Conservation (phyloP, 257 asterid species). For the Mitragyna speciosa region DNA sequence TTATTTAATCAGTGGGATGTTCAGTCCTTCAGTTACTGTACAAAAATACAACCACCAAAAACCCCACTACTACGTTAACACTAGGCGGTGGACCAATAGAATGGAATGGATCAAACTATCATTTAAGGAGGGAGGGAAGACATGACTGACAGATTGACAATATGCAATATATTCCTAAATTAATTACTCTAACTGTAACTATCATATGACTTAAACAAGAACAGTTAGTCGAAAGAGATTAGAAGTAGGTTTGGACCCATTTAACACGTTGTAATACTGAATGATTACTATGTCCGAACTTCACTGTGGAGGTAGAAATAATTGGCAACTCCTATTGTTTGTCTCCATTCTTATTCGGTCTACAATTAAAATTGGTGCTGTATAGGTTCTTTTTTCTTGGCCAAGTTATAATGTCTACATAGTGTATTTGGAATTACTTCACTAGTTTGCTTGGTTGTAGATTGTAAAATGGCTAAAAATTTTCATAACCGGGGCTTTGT, state of each 20-base stretch:
- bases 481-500: too few relatives aligned
- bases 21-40: neutral
- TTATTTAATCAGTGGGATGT: neutral
- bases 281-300: neutral
- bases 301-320: neutral
- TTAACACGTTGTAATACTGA: neutral
- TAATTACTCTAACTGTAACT: neutral
- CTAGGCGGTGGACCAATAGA: neutral
- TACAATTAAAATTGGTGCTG: too few relatives aligned
- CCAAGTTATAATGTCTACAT: too few relatives aligned
- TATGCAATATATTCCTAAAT: neutral
- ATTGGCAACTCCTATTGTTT: neutral
- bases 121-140: neutral
- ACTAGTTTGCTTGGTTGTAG: too few relatives aligned
- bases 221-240: neutral
- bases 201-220: neutral
- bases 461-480: too few relatives aligned
- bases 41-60: neutral
- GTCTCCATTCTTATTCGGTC: too few relatives aligned
- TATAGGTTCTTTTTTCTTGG: too few relatives aligned
- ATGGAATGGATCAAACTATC: neutral
- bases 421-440: too few relatives aligned
- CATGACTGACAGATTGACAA: neutral
- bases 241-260: neutral
- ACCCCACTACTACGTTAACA: slow-evolving; percentile 1